Evolutionary conservation across 2,329 filamentous ascomycete species (phyloP), one percentile per base, ranked within the genome.

Genomic region (Nemania diffusa): DNA sequence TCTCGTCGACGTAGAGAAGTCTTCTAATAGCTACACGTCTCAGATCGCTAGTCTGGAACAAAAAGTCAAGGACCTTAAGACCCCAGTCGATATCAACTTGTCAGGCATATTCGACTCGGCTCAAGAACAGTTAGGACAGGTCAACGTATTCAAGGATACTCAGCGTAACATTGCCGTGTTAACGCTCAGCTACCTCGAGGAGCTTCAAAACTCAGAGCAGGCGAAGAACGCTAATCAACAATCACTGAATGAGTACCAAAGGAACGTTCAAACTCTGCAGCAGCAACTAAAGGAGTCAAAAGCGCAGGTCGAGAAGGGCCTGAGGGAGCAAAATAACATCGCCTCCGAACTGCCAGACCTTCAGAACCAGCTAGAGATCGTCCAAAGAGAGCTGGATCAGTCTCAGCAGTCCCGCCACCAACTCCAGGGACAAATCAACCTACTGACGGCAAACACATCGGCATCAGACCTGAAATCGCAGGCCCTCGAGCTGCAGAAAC

Each of bases 1-100:
- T n/a, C 65, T 70, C 27, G 20, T 66, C n/a, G 9, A n/a, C 1
- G 13, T 15, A 29, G 56, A 65, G 42, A 59, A 46, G n/a, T 11
- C 1, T 4, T 17, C 7, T 4, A 17, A 6, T 7, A 26, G 15
- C 22, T 11, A 26, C 9, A 5, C 22, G 22, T 20, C 22, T 27
- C 22, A 15, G 46, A 15, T 44, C 40, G 40, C 40, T 1, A 34
- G 9, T 5, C 42, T 68, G 2, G 13, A 66, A 17, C 4, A 51
- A 4, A 5, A 68, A 48, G 37, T 65, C 52, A 46, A 40, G 29
- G 13, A 17, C 2, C 42, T 68, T 7, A 59, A 63, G 22, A 15
- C 48, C 1, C 62, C 68, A 4, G n/a, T 34, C 13, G 34, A 62
- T 1, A 22, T 46, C 4, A 27, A 59, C 6, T 22, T 65, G n/a